A percentile compares a stretch with the other conserved stretches of the same genome.
These are phyloP conservation scores for Microbotryum violaceum DNA, from an alignment of 1,284 basidiomycete species.

Conservation along the genomic window DNA sequence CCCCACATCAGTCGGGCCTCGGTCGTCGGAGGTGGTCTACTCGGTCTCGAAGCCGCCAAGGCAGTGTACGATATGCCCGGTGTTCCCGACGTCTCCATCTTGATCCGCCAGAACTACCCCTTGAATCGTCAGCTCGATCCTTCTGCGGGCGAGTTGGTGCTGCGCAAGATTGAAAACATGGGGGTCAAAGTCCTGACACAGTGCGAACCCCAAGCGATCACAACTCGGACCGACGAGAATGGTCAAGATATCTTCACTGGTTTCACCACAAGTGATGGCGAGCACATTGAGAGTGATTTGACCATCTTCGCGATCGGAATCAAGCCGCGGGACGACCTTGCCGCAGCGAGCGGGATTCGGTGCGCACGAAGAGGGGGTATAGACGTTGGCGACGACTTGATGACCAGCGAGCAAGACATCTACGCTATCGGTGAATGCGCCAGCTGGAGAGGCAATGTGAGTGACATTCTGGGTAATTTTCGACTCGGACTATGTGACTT, in stretches of 20 bases:
- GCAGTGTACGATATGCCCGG: conserved; percentile 57
- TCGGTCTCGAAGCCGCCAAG: conserved; percentile 67
- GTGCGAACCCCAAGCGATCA: conserved; percentile 48
- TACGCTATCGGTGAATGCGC: conserved; percentile 73
- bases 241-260: conserved; percentile 47
- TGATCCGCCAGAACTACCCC: conserved; percentile 57
- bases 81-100: conserved; percentile 49
- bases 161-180: conserved; percentile 58
- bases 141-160: conserved; percentile 61
- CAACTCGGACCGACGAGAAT: conserved; percentile 41
- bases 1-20: conserved; percentile 48
- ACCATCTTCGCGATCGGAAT: conserved; percentile 63
- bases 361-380: conserved; percentile 53
- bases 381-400: conserved; percentile 52
- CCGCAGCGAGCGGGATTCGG: conserved; percentile 49
- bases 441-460: conserved; percentile 53
- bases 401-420: conserved; percentile 54
- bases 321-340: conserved; percentile 61
- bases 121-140: conserved; percentile 64
- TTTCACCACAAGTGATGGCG: conserved; percentile 49
- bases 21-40: conserved; percentile 63
- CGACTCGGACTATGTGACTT: neutral
- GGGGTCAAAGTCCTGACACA: conserved; percentile 57
- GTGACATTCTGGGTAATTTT: neutral
- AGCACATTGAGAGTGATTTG: conserved; percentile 47